These are phyloP conservation scores for Corchorus capsularis DNA, from an alignment of 345 rosid genomes.

Conservation along the genomic window DNA sequence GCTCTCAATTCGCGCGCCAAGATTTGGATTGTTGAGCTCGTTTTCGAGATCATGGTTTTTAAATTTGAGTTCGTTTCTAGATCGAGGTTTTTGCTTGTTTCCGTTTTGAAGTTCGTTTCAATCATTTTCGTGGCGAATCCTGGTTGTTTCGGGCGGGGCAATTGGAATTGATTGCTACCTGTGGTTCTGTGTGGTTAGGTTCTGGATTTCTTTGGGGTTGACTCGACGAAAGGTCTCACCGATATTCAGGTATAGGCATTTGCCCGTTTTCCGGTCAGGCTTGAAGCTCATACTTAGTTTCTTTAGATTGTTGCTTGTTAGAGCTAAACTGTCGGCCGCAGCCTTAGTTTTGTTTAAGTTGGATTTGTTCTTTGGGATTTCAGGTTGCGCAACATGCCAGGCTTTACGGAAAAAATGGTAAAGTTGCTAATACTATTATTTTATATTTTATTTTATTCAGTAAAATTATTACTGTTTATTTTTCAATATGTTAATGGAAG, in stretches of 20 bases:
- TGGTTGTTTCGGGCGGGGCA: neutral
- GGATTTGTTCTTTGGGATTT: conserved; percentile 26
- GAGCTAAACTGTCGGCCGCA: neutral
- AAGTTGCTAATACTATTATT: conserved; percentile 12
- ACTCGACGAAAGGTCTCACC: conserved; percentile 72
- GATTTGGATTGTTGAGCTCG: conserved; percentile 9
- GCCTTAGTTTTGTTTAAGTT: neutral
- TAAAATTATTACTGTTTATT: neutral
- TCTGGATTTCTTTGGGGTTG: conserved; percentile 81
- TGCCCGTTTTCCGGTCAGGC: neutral
- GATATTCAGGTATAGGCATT: conserved; percentile 77
- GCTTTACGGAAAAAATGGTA: conserved; percentile 75
- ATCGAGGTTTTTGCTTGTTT: neutral
- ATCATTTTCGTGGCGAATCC: neutral
- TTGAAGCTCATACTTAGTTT: conserved; percentile 22
- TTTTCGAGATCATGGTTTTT: conserved; percentile 4
- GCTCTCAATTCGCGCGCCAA: neutral
- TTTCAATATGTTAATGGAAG: neutral
- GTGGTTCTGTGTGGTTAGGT: conserved; percentile 49
- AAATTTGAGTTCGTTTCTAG: neutral
- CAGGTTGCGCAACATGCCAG: conserved; percentile 73
- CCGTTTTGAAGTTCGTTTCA: no score
- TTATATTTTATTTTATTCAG: neutral
- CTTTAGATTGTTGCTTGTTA: neutral
- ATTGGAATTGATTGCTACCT: conserved; percentile 4